Base-by-base conservation (phyloP, 2,329 filamentous ascomycete genomes). In the Dryadomyces quercus-mongolicae region DNA sequence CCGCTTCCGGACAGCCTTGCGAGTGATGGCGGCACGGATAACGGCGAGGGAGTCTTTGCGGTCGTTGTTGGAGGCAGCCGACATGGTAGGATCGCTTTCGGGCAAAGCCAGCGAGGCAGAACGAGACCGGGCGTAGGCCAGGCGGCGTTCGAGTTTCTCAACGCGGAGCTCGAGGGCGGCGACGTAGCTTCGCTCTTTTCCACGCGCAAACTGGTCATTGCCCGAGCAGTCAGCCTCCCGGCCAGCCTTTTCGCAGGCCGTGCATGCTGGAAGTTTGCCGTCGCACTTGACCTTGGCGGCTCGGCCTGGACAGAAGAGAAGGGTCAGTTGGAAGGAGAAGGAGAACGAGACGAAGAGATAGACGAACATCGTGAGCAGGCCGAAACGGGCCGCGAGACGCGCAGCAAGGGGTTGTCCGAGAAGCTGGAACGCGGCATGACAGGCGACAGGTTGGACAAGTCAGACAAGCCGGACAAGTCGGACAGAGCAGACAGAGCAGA, bases 281-380 rank as follows among this genome's bases (percentile, higher is more conserved):
- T 97, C 93, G 65, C 93, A 98, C 82, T 94, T 96, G 66, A 97
- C 90, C 73, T 98, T 98, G 53, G 92, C 91, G 57, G 85, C 81
- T 57, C 93, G 88, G 72, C 81, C 81, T 82, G 61, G 15, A 38
- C 16, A 36, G 36, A 49, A 25, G 16, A 21, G 15, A 18, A 13
- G 21, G 6, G 22, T 49, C n/a, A 49, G 40, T 16, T 36, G 2
- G 25, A 1, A 18, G 22, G 10, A 8, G 40, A 31, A 2, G 25
- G 25, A 5, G n/a, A 2, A 5, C 21, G 31, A 49, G 6, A 6
- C 40, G 7, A 7, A 9, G n/a, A 5, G 18, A 15, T 8, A 20
- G 21, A 67, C 73, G 68, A 59, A 75, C 87, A 92, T 74, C 86
- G 77, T 56, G 86, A 87, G 67, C 87, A 92, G 22, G 87, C 87